A percentile compares a stretch with the other conserved stretches of the same genome.
phyloP scores from a whole-genome alignment of 192 early-diverging fungal genomes.

The Martensiomyces pterosporus region DNA sequence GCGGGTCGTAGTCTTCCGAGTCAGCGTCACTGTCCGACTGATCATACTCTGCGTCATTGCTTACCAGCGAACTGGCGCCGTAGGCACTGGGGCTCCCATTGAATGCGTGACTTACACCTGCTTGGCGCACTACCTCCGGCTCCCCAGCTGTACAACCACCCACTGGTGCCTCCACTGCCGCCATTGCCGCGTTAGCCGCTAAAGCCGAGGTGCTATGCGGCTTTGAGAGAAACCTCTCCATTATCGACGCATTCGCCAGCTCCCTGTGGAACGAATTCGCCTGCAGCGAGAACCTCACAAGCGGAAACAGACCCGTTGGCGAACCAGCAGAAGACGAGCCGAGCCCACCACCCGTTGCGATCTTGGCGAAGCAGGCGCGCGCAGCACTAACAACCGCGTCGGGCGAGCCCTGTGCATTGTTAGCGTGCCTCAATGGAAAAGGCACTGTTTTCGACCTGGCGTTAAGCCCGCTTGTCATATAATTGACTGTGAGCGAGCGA shows the following conservation, averaged over 20 bases:
- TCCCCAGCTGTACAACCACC: no score
- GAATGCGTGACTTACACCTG: no score
- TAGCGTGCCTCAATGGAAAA: constrained; percentile 27
- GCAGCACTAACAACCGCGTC: constrained; percentile 21
- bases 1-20: no score
- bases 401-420: constrained; percentile 13
- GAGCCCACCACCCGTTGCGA: no score
- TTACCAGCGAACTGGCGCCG: no score
- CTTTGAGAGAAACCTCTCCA: constrained; percentile 38
- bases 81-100: no score
- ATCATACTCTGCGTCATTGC: no score
- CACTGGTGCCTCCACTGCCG: no score
- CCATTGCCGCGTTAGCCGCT: no score
- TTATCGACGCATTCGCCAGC: constrained; percentile 27
- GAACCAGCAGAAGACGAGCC: no score
- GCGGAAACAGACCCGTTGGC: constrained; percentile 29
- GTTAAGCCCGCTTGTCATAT: constrained; percentile 7
- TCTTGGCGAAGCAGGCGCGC: constrained; percentile 16
- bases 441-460: constrained; percentile 21
- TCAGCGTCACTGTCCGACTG: no score
- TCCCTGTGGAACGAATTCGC: constrained; percentile 40
- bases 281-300: constrained; percentile 23
- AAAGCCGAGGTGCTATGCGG: not conserved
- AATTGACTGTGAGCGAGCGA: constrained; percentile 23
- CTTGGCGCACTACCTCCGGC: no score